Conservation (phyloP, 805 yeast species). For the Nakazawaea wickerhamii region DNA sequence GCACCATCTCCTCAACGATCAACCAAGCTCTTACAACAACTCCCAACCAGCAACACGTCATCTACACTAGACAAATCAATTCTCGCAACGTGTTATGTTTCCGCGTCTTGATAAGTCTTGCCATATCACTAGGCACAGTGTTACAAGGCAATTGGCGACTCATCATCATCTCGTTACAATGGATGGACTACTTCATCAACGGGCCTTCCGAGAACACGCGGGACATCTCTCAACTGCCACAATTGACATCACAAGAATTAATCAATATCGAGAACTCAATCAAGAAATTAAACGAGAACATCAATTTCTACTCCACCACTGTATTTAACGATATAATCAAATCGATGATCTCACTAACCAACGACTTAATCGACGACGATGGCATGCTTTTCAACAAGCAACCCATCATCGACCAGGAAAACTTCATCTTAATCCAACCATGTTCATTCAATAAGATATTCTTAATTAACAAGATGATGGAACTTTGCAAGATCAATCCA, state of each 20-base stretch:
- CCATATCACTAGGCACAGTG: conserved; percentile 75
- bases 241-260: conserved; percentile 40
- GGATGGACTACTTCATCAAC: conserved; percentile 68
- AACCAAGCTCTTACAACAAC: conserved; percentile 26
- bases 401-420: conserved; percentile 4
- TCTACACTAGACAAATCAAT: conserved; percentile 43
- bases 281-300: conserved; percentile 57
- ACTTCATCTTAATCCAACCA: conserved; percentile 17
- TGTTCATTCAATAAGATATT: conserved; percentile 55
- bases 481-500: conserved; percentile 47
- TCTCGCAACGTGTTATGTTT: conserved; percentile 71
- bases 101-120: conserved; percentile 72
- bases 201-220: conserved; percentile 45
- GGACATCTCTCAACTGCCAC: conserved; percentile 37
- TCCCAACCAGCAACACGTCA: conserved; percentile 7
- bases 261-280: conserved; percentile 50
- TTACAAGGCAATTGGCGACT: conserved; percentile 60
- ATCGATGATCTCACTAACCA: conserved; percentile 41
- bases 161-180: conserved; percentile 60
- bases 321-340: conserved; percentile 45
- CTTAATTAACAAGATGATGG: conserved; percentile 48
- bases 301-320: conserved; percentile 45
- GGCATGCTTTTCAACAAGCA: background rate
- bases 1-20: conserved; percentile 39
- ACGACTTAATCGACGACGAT: conserved; percentile 17